Evolutionary conservation across 495 filamentous ascomycete genomes (phyloP).

Genomic region (Penicillium robsamsonii): DNA sequence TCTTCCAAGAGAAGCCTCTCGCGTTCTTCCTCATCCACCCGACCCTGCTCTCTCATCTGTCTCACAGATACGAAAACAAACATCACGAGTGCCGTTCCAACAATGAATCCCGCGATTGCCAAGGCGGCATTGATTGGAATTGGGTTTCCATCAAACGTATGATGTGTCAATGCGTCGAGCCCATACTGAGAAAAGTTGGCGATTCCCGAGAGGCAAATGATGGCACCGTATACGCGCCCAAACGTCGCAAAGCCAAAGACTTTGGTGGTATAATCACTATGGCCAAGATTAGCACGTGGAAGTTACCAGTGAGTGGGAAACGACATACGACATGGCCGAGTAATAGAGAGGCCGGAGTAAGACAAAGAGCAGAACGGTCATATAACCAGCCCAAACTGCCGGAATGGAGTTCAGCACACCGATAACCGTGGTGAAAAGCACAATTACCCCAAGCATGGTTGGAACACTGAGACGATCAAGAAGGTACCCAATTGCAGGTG

Average conservation of each 20-base stretch:
- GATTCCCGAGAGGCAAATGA: slow-evolving; percentile 84
- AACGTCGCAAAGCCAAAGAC: slow-evolving; percentile 95
- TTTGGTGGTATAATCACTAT: slow-evolving; percentile 82
- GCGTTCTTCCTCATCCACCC: slow-evolving; percentile 28
- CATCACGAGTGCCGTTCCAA: slow-evolving; percentile 57
- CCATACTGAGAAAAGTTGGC: slow-evolving; percentile 82
- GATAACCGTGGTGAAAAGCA: slow-evolving; percentile 69
- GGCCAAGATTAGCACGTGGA: slow-evolving; percentile 14
- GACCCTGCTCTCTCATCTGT: slow-evolving; percentile 14
- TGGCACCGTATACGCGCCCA: slow-evolving; percentile 86
- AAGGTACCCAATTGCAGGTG: slow-evolving; percentile 81
- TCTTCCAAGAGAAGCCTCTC: slow-evolving; percentile 36
- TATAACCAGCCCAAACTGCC: slow-evolving; percentile 67
- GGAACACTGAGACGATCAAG: slow-evolving; percentile 71
- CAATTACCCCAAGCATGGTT: slow-evolving; percentile 66
- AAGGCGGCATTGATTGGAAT: slow-evolving; percentile 74
- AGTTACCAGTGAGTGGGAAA: slow-evolving; percentile 7
- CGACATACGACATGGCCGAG: slow-evolving; percentile 54
- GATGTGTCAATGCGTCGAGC: slow-evolving; percentile 78
- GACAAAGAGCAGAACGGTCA: slow-evolving; percentile 74
- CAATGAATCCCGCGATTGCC: slow-evolving; percentile 56
- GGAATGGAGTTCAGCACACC: slow-evolving; percentile 77
- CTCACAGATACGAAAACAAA: slow-evolving; percentile 52
- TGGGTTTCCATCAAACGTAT: slow-evolving; percentile 67
- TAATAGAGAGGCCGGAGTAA: slow-evolving; percentile 51